Evolutionary conservation across 192 early-diverging fungal species (phyloP), one percentile per base, ranked within the genome.

Genomic region (Coemansia sp.): DNA sequence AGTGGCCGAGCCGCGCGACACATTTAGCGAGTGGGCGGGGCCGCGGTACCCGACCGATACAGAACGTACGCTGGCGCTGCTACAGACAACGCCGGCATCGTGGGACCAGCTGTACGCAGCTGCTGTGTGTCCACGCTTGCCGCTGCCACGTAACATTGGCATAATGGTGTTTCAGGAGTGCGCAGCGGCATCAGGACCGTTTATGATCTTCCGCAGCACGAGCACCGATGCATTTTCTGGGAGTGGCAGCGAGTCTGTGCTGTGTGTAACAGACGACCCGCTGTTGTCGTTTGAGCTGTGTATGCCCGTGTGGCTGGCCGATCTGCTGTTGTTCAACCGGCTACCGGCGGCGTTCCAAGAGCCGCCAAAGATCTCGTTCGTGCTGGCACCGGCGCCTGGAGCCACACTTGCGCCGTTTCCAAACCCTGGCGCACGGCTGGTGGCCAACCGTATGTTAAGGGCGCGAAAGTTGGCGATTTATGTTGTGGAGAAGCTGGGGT

Each of bases 381-480:
- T 90, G 10, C 72, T 98, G 50, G 76, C 74, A 22, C 89, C 93
- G 14, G 80, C 86, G 47, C 80, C 83, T 29, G 77, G 77, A 15
- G 37, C 78, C 1, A 70, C 71, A 24, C 65, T 84, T 53, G 72
- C 77, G 17, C 57, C 70, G 57, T 70, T 80, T 47, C 76, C 79
- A 5, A 83, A 84, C 43, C 77, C 75, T 10, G 67, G 59, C 56
- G 83, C 85, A 5, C 84, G 92, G 4, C 76, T 99, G 27, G 86
- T 88, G 19, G 94, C 95, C 14, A 94, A 93, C 57, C 81, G 94
- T 25, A 92, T 96, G 86, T 77, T 99, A 39, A 84, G 96, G 12
- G 84, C 94, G 5, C 83, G 91, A 22, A 98, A 98, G 70, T 79
- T 99, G 27, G 59, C 91, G 5, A 74, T 84, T 15, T 95, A 96